phyloP scores from a whole-genome alignment of 768 basidiomycete genomes.

The Amanita jacksonii region DNA sequence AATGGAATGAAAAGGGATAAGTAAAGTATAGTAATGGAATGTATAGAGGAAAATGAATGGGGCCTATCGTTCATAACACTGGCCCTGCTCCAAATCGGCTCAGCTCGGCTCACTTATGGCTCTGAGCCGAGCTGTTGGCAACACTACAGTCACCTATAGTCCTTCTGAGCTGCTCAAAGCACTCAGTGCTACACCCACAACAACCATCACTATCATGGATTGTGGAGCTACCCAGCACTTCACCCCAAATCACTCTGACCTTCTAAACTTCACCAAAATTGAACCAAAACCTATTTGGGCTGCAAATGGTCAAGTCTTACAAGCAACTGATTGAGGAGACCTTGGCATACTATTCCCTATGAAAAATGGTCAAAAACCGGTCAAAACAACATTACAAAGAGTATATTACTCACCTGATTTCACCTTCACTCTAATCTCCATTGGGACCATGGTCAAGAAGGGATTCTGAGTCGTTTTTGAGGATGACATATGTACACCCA shows the following conservation, averaged over 20 bases:
- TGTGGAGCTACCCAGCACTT: constrained; percentile 26
- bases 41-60: too few species aligned
- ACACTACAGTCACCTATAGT: constrained; percentile 5
- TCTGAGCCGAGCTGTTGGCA: too few species aligned
- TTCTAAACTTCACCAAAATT: constrained; percentile 17
- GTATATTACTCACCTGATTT: constrained; percentile 20
- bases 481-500: constrained; percentile 9
- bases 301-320: constrained; percentile 20
- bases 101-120: too few species aligned
- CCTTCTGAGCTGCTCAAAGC: neutral
- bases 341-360: constrained; percentile 18
- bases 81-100: too few species aligned
- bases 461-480: constrained; percentile 12
- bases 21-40: too few species aligned
- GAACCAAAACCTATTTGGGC: constrained; percentile 15
- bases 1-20: too few species aligned
- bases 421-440: constrained; percentile 21
- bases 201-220: constrained; percentile 16
- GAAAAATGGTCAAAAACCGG: constrained; percentile 13
- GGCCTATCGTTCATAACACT: too few species aligned
- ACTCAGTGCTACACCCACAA: neutral
- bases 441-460: constrained; percentile 13
- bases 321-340: constrained; percentile 20
- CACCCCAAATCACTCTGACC: constrained; percentile 17
- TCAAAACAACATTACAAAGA: constrained; percentile 13